Percentiles rank a stretch among this genome's conserved stretches.
Conservation (phyloP, 2,329 filamentous ascomycete species). For the Cucurbitaria berberidis region DNA sequence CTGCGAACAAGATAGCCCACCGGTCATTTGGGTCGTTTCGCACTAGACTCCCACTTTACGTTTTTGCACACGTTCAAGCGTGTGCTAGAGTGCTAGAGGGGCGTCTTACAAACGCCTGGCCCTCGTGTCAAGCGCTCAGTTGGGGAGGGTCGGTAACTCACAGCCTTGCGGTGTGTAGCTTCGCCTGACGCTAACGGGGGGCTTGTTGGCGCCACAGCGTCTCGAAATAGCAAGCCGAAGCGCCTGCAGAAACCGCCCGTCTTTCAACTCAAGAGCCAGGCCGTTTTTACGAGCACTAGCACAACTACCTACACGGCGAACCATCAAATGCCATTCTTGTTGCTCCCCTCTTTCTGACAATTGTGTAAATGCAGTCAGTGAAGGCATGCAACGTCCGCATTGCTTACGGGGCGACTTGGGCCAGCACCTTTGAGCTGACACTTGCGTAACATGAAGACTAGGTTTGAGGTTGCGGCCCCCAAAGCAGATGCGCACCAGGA, state of each 20-base stretch:
- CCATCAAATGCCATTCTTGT: not conserved
- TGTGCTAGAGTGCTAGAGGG: too few species aligned
- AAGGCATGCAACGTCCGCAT: not conserved
- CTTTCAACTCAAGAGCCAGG: not conserved
- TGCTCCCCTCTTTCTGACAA: not conserved
- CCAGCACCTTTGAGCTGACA: constrained; percentile 10
- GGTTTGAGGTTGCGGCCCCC: constrained; percentile 14
- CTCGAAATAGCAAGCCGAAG: constrained; percentile 8
- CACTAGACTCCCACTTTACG: not conserved
- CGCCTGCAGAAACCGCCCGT: constrained; percentile 15
- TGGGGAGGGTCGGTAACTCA: too few species aligned
- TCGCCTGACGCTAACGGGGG: not conserved
- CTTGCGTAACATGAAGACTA: constrained; percentile 14
- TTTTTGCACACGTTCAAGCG: not conserved
- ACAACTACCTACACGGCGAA: not conserved
- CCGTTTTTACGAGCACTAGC: constrained; percentile 11
- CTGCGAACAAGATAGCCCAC: constrained; percentile 1
- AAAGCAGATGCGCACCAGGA: constrained; percentile 11
- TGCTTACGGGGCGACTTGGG: not conserved
- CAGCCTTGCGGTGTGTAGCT: not conserved
- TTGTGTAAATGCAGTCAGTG: not conserved
- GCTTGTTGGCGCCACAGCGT: constrained; percentile 4
- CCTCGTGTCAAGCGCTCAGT: too few species aligned
- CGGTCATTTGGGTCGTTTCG: not conserved
- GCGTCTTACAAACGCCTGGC: too few species aligned